phyloP scores from a whole-genome alignment of 768 basidiomycete genomes.

The Leccinum uliginosum region DNA sequence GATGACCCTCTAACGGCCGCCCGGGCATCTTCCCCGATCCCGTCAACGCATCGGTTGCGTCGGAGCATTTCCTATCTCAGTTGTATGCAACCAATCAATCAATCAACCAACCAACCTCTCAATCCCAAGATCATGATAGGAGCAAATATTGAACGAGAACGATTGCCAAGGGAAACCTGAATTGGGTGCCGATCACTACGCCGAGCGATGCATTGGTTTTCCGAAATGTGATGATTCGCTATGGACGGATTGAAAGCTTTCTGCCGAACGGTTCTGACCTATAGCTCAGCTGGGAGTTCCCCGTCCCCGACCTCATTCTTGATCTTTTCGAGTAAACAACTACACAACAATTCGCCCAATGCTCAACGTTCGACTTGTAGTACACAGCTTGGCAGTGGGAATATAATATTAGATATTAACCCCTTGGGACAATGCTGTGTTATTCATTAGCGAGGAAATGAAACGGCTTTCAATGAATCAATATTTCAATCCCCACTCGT shows the following conservation, averaged over 20 bases:
- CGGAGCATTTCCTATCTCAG: constrained; percentile 12
- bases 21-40: constrained; percentile 22
- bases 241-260: constrained; percentile 14
- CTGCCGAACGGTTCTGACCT: neutral
- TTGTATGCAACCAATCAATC: constrained; percentile 12
- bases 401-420: too few species aligned
- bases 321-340: too few species aligned
- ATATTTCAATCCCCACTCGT: too few species aligned
- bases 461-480: too few species aligned
- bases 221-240: constrained; percentile 1
- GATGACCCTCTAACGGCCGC: constrained; percentile 14
- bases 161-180: constrained; percentile 19
- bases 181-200: constrained; percentile 19
- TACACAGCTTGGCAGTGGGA: too few species aligned
- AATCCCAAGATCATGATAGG: constrained; percentile 27
- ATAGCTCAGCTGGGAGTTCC: too few species aligned
- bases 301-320: too few species aligned
- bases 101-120: constrained; percentile 17
- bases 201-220: constrained; percentile 8
- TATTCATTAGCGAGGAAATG: too few species aligned
- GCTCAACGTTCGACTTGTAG: too few species aligned
- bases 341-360: too few species aligned
- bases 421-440: too few species aligned
- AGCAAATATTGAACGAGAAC: constrained; percentile 13
- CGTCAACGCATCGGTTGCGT: constrained; percentile 15